Evolutionary conservation across 768 basidiomycete genomes (phyloP).

Genomic region (Trametes gibbosa): DNA sequence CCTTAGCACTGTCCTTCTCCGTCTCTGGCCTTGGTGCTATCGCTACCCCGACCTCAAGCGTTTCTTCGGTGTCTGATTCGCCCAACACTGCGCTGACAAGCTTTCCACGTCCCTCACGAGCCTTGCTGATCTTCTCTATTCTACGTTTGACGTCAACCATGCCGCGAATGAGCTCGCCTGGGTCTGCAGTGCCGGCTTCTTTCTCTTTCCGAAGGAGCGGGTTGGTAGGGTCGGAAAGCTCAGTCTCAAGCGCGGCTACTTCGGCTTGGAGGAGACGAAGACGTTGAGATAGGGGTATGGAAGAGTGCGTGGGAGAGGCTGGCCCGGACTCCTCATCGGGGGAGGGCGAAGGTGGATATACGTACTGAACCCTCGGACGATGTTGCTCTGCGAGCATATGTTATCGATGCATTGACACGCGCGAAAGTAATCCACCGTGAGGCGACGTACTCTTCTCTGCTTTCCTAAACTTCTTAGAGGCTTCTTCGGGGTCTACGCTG

Average conservation of each 20-base stretch:
- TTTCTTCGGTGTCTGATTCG: conserved; percentile 26
- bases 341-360: conserved; percentile 66
- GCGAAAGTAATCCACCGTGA: not conserved
- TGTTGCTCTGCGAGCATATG: conserved; percentile 38
- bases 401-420: not conserved
- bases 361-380: conserved; percentile 53
- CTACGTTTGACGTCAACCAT: conserved; percentile 72
- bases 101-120: conserved; percentile 62
- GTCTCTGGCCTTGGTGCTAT: not conserved
- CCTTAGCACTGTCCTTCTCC: conserved; percentile 23
- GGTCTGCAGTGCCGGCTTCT: conserved; percentile 60
- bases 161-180: conserved; percentile 73
- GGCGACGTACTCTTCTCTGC: conserved; percentile 51
- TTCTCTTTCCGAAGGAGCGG: conserved; percentile 59
- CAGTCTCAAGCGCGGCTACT: conserved; percentile 72
- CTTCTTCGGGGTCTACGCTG: conserved; percentile 60
- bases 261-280: conserved; percentile 73
- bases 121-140: conserved; percentile 63
- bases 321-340: conserved; percentile 44
- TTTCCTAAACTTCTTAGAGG: conserved; percentile 65
- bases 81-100: conserved; percentile 57
- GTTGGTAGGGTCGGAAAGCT: conserved; percentile 80
- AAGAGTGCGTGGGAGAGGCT: conserved; percentile 41
- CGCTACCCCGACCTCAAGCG: not conserved
- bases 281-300: conserved; percentile 30